Evolutionary conservation across 441 rosid genomes (phyloP).

Genomic region (Brassica hybrid): DNA sequence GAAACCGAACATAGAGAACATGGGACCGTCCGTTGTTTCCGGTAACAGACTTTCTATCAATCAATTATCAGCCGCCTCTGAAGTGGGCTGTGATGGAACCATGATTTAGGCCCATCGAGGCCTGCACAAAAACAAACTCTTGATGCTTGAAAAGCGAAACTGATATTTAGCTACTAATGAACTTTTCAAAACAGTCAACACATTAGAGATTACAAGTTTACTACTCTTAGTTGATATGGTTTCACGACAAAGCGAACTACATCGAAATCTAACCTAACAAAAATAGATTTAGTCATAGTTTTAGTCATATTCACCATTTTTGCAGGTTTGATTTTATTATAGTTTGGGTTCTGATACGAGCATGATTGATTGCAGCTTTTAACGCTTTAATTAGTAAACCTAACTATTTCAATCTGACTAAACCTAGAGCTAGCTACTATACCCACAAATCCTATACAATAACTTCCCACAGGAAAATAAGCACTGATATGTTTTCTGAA

Average conservation of each 20-base stretch:
- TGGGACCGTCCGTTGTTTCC: constrained; percentile 35
- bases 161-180: neutral
- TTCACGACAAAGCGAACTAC: neutral
- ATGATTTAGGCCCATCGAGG: constrained; percentile 17
- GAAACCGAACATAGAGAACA: constrained; percentile 22
- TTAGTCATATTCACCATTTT: neutral
- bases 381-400: neutral
- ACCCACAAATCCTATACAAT: neutral
- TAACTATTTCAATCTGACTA: neutral
- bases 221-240: neutral
- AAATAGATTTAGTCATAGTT: neutral
- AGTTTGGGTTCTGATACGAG: neutral
- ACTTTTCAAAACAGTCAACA: constrained; percentile 5
- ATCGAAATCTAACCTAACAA: neutral
- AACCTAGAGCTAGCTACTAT: neutral
- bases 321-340: too few species aligned
- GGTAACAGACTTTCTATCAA: constrained; percentile 34
- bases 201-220: neutral
- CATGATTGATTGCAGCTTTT: too few species aligned
- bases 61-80: constrained; percentile 4
- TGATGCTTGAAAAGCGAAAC: neutral
- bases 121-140: neutral
- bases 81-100: neutral
- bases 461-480: neutral
- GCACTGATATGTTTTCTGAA: neutral